Conservation (phyloP, 1,284 basidiomycete species). For the Heterobasidion irregulare region DNA sequence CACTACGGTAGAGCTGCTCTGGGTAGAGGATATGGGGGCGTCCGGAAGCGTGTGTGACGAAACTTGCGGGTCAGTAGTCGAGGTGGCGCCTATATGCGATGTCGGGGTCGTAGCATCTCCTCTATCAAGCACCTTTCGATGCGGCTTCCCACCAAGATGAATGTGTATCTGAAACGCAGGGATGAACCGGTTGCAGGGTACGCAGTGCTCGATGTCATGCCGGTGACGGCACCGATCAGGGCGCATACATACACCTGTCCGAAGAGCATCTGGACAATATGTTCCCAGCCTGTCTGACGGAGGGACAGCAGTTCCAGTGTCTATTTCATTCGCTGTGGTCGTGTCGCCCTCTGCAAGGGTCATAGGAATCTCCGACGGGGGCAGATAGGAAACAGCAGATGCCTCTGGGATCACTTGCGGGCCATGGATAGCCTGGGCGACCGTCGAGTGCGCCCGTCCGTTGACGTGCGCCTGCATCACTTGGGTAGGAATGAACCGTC, state of each 20-base stretch:
- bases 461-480: too few species aligned
- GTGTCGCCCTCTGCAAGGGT: neutral
- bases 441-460: too few species aligned
- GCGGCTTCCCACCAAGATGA: too few species aligned
- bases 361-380: neutral
- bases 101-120: too few species aligned
- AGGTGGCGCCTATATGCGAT: too few species aligned
- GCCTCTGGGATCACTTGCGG: too few species aligned
- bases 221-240: neutral
- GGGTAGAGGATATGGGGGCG: neutral
- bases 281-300: neutral
- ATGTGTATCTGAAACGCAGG: neutral
- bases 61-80: neutral
- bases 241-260: constrained; percentile 3
- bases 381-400: neutral
- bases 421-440: too few species aligned
- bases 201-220: constrained; percentile 7
- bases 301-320: neutral
- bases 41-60: neutral
- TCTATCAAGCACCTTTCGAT: too few species aligned
- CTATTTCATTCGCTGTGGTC: too few species aligned
- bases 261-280: constrained; percentile 3
- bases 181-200: constrained; percentile 4
- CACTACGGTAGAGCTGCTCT: too few species aligned
- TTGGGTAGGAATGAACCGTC: too few species aligned